phyloP scores from a whole-genome alignment of 164 flowering plant genomes.

The Vitis amurensis region DNA sequence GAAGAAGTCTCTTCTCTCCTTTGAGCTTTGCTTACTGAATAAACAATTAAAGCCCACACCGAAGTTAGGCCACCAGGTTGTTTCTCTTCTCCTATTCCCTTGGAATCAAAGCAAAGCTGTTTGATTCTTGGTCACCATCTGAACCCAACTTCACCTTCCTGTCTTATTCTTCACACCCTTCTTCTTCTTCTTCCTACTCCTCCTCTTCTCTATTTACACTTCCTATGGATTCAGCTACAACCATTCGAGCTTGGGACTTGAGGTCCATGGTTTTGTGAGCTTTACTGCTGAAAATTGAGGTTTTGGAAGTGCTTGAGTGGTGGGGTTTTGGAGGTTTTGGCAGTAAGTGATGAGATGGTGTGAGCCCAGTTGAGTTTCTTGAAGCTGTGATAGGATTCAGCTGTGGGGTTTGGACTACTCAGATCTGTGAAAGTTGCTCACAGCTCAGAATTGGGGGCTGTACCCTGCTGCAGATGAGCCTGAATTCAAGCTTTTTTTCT shows the following conservation, averaged over 20 bases:
- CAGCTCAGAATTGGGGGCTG: background rate
- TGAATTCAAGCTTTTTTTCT: background rate
- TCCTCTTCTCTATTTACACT: background rate
- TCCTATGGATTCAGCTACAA: too few species aligned
- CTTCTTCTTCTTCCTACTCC: constrained; percentile 8
- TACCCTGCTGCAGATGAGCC: background rate
- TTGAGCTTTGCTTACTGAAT: constrained; percentile 33
- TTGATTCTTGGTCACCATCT: constrained; percentile 90
- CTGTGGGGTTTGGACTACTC: background rate
- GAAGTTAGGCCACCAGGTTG: constrained; percentile 70
- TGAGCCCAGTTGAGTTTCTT: background rate
- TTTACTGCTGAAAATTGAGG: constrained; percentile 6
- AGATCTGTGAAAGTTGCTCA: too few species aligned
- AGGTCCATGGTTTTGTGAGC: too few species aligned
- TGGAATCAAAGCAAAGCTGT: constrained; percentile 64
- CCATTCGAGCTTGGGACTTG: too few species aligned
- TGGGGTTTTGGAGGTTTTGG: background rate
- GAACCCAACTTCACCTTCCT: constrained; percentile 51
- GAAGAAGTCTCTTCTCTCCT: constrained; percentile 19
- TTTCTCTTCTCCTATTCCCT: constrained; percentile 43
- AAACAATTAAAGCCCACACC: constrained; percentile 32
- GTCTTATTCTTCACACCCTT: constrained; percentile 10
- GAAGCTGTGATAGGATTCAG: background rate
- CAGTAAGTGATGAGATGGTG: background rate
- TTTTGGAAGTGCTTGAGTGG: background rate